Evolutionary conservation across 2,329 filamentous ascomycete genomes (phyloP).

Genomic region (Escovopsis sp.): DNA sequence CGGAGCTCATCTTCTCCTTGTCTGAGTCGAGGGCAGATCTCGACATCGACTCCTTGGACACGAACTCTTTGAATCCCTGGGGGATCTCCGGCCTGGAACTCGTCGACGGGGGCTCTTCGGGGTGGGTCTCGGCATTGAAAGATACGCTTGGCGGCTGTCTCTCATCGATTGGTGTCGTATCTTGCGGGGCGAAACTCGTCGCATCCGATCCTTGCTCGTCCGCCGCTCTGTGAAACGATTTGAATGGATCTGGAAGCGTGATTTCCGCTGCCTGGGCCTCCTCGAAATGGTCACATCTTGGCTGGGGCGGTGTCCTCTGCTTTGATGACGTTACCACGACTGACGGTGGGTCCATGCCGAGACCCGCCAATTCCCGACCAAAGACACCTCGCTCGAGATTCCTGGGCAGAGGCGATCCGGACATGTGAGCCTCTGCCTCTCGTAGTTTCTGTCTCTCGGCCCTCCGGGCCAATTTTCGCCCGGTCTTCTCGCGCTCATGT

Average conservation of each 20-base stretch:
- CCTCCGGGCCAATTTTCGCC: slow-evolving; percentile 48
- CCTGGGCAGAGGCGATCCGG: slow-evolving; percentile 35
- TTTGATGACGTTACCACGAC: slow-evolving; percentile 42
- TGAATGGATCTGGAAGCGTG: slow-evolving; percentile 11
- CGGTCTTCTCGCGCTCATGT: slow-evolving; percentile 51
- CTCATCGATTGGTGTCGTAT: too few relatives aligned
- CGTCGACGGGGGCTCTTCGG: slow-evolving; percentile 10
- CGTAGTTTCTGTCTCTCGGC: slow-evolving; percentile 52
- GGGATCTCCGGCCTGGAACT: slow-evolving; percentile 21
- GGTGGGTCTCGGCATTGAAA: slow-evolving; percentile 8
- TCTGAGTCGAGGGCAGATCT: slow-evolving; percentile 32
- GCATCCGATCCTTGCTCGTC: slow-evolving; percentile 10
- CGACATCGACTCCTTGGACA: slow-evolving; percentile 32
- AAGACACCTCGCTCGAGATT: slow-evolving; percentile 47
- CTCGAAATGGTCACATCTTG: slow-evolving; percentile 11
- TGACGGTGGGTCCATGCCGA: slow-evolving; percentile 43
- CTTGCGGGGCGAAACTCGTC: too few relatives aligned
- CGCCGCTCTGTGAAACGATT: slow-evolving; percentile 18
- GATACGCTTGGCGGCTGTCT: too few relatives aligned
- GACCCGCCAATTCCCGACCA: slow-evolving; percentile 40
- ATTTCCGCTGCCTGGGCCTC: slow-evolving; percentile 2
- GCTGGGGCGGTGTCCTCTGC: slow-evolving; percentile 21
- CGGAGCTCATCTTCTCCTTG: slow-evolving; percentile 19
- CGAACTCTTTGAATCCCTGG: slow-evolving; percentile 31
- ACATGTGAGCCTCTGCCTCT: slow-evolving; percentile 37